Evolutionary conservation across 192 early-diverging fungal genomes (phyloP), one percentile per base, ranked within the genome.

Genomic region (Umbelopsis isabellina): DNA sequence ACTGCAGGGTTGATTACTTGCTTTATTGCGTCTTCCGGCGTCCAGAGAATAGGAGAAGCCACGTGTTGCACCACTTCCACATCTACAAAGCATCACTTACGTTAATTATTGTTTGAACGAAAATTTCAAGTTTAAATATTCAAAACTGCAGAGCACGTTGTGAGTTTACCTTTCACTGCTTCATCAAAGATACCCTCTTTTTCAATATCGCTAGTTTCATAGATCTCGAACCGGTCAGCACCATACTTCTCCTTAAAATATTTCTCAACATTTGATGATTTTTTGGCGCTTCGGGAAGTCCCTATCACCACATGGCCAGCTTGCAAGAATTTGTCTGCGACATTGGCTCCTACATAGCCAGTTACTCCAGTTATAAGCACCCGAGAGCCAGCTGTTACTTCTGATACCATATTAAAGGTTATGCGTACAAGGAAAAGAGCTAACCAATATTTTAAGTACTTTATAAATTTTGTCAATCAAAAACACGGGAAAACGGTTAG

Each of bases 281-380:
- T 85, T 7, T 44, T 73, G 21, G 33, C 52, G 16, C 46, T 72
- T 18, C 83, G 66, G 10, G 81, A 67, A 20, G 83, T 82, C 0
- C 83, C 83, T 15, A 79, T 45, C 13, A 85, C 83, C 1, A 16
- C 13, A 64, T 66, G 79, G 7, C 83, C 83, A n/a, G 67, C 50
- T 65, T 70, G n/a, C 23, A 85, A 76, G 13, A 85, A 77, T 51
- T 85, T 77, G 13, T 80, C 51, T 2, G 79, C 77, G 1, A 85
- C 74, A 45, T 83, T 76, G 23, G 68, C 50, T 8, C 75, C 83
- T 10, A 85, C 22, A 61, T 68, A 85, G 22, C 83, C 83, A 18
- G 68, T 72, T 0, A 83, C 72, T 11, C 83, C 69, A 25, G 69
- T 71, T 5, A 71, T 51, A 3, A 71, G 53, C 1, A 61, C 69